A percentile compares a stretch with the other conserved stretches of the same genome.
phyloP scores from a whole-genome alignment of 2,329 filamentous ascomycete genomes.

The Pestalotiopsis sp. region DNA sequence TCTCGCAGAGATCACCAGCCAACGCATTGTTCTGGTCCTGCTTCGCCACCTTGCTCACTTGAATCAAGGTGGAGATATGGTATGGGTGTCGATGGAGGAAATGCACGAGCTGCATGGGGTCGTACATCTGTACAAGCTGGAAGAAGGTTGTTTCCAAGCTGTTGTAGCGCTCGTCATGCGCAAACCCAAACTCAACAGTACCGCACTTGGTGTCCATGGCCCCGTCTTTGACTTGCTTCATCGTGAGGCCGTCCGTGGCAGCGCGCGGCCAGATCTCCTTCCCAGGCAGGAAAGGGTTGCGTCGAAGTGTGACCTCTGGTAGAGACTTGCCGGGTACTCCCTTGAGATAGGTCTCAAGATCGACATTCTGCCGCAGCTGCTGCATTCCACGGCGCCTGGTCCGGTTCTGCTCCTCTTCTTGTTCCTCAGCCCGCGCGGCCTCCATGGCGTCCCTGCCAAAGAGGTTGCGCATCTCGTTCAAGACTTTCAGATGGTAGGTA shows the following conservation, averaged over 20 bases:
- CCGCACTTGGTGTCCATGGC: conserved; percentile 41
- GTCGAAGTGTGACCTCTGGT: conserved; percentile 70
- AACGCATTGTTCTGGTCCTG: conserved; percentile 88
- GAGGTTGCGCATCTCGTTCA: conserved; percentile 82
- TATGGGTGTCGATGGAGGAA: conserved; percentile 79
- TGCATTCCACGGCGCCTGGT: conserved; percentile 35
- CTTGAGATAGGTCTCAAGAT: conserved; percentile 58
- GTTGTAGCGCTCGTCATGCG: conserved; percentile 76
- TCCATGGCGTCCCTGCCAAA: conserved; percentile 62
- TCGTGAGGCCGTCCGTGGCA: conserved; percentile 79
- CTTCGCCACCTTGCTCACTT: conserved; percentile 89
- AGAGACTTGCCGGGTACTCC: conserved; percentile 65
- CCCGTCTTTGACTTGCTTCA: conserved; percentile 61
- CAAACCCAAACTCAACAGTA: conserved; percentile 74
- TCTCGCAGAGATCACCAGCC: conserved; percentile 84
- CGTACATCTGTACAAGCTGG: conserved; percentile 76
- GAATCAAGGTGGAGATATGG: conserved; percentile 90
- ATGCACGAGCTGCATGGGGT: conserved; percentile 80
- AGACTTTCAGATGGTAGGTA: conserved; percentile 76
- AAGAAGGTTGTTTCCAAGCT: conserved; percentile 77
- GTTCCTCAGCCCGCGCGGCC: conserved; percentile 52
- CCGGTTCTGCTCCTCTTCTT: conserved; percentile 41
- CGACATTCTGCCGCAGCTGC: conserved; percentile 51
- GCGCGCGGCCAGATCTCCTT: conserved; percentile 86
- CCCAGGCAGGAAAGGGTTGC: conserved; percentile 84